Evolutionary conservation across 2,329 filamentous ascomycete species (phyloP).

Genomic region (Sporothrix luriei): DNA sequence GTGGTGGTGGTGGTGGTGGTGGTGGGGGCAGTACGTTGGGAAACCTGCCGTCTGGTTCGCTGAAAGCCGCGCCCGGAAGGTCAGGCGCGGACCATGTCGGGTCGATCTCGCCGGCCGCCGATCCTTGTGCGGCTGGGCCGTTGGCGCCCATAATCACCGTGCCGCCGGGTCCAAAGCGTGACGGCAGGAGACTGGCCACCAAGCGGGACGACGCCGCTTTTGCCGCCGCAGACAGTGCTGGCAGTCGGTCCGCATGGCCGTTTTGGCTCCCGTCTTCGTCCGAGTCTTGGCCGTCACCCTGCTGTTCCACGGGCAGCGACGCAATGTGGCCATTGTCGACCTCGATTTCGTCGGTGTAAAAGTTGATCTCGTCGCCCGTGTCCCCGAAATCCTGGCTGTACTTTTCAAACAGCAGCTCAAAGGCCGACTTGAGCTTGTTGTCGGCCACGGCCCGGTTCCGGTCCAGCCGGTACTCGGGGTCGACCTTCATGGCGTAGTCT

Average conservation of each 20-base stretch:
- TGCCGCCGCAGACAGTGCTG: background rate
- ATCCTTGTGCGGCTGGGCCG: background rate
- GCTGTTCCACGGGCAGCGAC: slow-evolving; percentile 45
- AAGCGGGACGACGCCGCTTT: background rate
- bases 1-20: no score
- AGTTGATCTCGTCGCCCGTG: slow-evolving; percentile 86
- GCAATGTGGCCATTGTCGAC: slow-evolving; percentile 86
- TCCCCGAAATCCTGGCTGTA: slow-evolving; percentile 81
- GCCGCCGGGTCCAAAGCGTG: slow-evolving; percentile 32
- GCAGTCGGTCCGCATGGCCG: background rate
- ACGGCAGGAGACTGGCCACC: background rate
- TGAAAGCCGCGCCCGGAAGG: slow-evolving; percentile 39
- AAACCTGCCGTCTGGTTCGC: background rate
- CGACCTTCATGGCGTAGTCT: slow-evolving; percentile 52
- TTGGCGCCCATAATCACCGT: slow-evolving; percentile 3
- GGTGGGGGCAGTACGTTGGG: background rate
- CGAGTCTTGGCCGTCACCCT: slow-evolving; percentile 37
- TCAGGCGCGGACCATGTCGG: slow-evolving; percentile 47
- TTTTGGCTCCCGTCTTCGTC: slow-evolving; percentile 33
- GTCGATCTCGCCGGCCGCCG: slow-evolving; percentile 38
- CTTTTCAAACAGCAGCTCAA: slow-evolving; percentile 87
- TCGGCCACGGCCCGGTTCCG: slow-evolving; percentile 68
- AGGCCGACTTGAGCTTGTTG: slow-evolving; percentile 74
- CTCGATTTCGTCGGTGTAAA: slow-evolving; percentile 77
- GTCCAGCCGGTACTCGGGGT: slow-evolving; percentile 61